phyloP scores from a whole-genome alignment of 192 early-diverging fungal genomes.

The Umbelopsis sp. region DNA sequence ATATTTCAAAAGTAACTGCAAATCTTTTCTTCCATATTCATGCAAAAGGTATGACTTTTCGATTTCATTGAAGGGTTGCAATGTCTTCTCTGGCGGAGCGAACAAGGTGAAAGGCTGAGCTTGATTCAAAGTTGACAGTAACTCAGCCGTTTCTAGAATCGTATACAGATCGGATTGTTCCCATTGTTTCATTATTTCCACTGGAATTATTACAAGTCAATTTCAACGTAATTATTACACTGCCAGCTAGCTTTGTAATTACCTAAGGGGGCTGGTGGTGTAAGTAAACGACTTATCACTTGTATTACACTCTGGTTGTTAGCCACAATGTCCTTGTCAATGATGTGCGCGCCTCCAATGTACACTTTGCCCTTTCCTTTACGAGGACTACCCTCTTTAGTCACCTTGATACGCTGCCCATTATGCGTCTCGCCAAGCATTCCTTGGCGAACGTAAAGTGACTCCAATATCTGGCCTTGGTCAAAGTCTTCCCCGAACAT shows the following conservation, averaged over 20 bases:
- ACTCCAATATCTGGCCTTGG: conserved; percentile 31
- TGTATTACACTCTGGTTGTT: conserved; percentile 52
- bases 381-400: conserved; percentile 6
- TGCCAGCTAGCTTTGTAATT: conserved; percentile 4
- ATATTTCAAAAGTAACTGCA: conserved; percentile 14
- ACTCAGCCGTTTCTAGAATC: not conserved
- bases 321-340: conserved; percentile 40
- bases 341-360: conserved; percentile 31
- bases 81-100: conserved; percentile 34
- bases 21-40: not conserved
- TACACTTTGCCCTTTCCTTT: conserved; percentile 1
- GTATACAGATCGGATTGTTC: conserved; percentile 7
- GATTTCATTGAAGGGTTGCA: conserved; percentile 32
- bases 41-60: conserved; percentile 20
- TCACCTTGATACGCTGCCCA: conserved; percentile 28
- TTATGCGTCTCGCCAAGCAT: conserved; percentile 16
- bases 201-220: not conserved
- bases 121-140: conserved; percentile 5
- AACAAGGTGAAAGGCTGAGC: conserved; percentile 49
- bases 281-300: conserved; percentile 45
- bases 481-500: conserved; percentile 25
- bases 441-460: conserved; percentile 21
- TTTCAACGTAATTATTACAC: not conserved
- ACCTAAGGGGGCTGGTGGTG: conserved; percentile 45
- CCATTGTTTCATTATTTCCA: conserved; percentile 8